phyloP scores from a whole-genome alignment of 2,329 filamentous ascomycete species.

The Stemphylium lycopersici region DNA sequence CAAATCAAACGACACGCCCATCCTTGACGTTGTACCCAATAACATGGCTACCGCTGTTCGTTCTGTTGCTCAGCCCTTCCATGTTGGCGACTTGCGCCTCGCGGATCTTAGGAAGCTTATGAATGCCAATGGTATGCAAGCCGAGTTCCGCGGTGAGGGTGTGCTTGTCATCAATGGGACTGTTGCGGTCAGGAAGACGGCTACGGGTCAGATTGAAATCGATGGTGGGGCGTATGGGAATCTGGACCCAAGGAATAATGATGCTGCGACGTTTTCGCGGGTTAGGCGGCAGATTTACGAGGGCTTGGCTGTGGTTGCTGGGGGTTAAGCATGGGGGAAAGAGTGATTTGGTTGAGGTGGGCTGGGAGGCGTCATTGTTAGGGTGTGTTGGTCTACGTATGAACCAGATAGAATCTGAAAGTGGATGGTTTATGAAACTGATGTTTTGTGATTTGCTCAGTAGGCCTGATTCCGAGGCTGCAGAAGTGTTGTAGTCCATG shows the following conservation, averaged over 20 bases:
- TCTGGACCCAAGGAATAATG: slow-evolving; percentile 54
- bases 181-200: slow-evolving; percentile 87
- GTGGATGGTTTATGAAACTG: no score
- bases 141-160: slow-evolving; percentile 92
- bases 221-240: slow-evolving; percentile 61
- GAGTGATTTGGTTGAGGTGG: neutral
- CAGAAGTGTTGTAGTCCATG: no score
- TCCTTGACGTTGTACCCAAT: slow-evolving; percentile 65
- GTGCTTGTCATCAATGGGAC: slow-evolving; percentile 86
- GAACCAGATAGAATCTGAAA: no score
- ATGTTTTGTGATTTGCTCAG: no score
- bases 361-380: neutral
- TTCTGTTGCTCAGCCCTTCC: slow-evolving; percentile 82
- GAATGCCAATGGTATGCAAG: slow-evolving; percentile 77
- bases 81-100: slow-evolving; percentile 90
- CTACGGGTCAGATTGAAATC: slow-evolving; percentile 84
- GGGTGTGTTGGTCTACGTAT: no score
- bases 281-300: slow-evolving; percentile 94
- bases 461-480: no score
- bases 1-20: slow-evolving; percentile 57
- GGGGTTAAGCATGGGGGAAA: slow-evolving; percentile 37
- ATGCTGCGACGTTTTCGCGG: slow-evolving; percentile 74
- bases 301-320: slow-evolving; percentile 87
- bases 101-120: slow-evolving; percentile 87
- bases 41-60: slow-evolving; percentile 74